Evolutionary conservation across 495 filamentous ascomycete species (phyloP).

Genomic region (Pyronema domesticum): DNA sequence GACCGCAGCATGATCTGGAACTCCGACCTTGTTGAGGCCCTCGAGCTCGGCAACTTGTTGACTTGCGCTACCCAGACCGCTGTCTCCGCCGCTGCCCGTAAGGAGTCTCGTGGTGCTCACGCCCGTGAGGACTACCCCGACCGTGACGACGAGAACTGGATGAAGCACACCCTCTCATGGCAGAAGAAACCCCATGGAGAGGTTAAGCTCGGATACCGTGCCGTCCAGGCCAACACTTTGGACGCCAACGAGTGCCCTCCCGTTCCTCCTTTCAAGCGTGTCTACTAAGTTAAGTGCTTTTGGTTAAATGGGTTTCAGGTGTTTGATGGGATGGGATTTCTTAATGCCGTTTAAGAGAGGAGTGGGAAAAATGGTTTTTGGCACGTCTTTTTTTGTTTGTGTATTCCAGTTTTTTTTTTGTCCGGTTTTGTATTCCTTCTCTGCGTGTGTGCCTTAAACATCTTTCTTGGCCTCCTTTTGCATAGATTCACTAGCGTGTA

Average conservation of each 20-base stretch:
- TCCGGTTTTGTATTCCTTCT: neutral
- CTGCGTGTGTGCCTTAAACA: neutral
- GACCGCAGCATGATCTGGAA: conserved; percentile 99
- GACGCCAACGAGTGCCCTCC: conserved; percentile 81
- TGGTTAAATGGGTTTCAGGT: neutral
- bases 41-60: conserved; percentile 80
- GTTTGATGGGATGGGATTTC: neutral
- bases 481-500: too few species aligned
- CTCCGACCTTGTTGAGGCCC: conserved; percentile 85
- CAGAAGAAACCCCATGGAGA: conserved; percentile 74
- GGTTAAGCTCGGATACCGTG: conserved; percentile 60
- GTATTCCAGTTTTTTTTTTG: neutral
- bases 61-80: conserved; percentile 96
- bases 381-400: neutral
- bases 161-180: conserved; percentile 94
- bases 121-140: conserved; percentile 91
- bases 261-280: conserved; percentile 75
- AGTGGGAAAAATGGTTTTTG: neutral
- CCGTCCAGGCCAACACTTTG: conserved; percentile 57
- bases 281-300: conserved; percentile 38
- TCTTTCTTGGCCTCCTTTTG: too few species aligned
- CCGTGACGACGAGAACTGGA: conserved; percentile 85
- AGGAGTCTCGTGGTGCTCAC: conserved; percentile 89
- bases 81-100: conserved; percentile 62
- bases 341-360: neutral